Evolutionary conservation across 1,284 basidiomycete species (phyloP).

Genomic region (Bjerkandera adusta): DNA sequence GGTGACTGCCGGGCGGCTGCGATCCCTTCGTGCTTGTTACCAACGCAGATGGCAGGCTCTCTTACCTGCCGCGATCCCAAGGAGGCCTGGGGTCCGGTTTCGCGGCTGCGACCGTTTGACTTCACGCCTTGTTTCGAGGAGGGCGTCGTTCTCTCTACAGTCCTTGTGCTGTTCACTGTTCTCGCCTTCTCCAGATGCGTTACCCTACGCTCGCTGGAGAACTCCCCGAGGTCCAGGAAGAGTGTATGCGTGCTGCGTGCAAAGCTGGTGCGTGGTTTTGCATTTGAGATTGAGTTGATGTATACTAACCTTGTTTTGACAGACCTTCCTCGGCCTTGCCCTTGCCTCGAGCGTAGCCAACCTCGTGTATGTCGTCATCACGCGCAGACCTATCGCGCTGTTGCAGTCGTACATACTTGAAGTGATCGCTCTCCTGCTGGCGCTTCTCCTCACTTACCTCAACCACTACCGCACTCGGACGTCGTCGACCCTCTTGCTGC

Average conservation of each 20-base stretch:
- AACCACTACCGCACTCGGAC: conserved; percentile 80
- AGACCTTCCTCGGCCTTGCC: conserved; percentile 48
- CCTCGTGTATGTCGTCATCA: conserved; percentile 32
- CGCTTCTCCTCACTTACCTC: conserved; percentile 50
- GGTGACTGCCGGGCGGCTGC: too few species aligned
- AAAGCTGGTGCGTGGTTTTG: conserved; percentile 58
- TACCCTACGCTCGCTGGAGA: conserved; percentile 26
- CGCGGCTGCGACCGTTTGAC: conserved; percentile 68
- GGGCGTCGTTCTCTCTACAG: conserved; percentile 54
- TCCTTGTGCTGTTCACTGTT: conserved; percentile 50
- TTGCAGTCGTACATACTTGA: conserved; percentile 60
- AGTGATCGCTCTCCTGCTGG: conserved; percentile 45
- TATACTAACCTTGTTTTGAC: conserved; percentile 1
- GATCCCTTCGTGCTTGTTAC: conserved; percentile 30
- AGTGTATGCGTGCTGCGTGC: conserved; percentile 49
- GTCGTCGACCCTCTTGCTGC: conserved; percentile 75
- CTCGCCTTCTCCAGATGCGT: conserved; percentile 38
- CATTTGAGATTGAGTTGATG: too few species aligned
- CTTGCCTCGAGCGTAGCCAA: conserved; percentile 40
- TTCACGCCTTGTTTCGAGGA: conserved; percentile 85
- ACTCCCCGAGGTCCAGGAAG: conserved; percentile 28
- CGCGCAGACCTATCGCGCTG: conserved; percentile 45
- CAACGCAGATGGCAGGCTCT: conserved; percentile 20
- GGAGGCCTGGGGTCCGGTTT: conserved; percentile 71
- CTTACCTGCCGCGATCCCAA: conserved; percentile 41